Base-by-base conservation (phyloP, 2,329 filamentous ascomycete species). In the Ophiostoma novo-ulmi region DNA sequence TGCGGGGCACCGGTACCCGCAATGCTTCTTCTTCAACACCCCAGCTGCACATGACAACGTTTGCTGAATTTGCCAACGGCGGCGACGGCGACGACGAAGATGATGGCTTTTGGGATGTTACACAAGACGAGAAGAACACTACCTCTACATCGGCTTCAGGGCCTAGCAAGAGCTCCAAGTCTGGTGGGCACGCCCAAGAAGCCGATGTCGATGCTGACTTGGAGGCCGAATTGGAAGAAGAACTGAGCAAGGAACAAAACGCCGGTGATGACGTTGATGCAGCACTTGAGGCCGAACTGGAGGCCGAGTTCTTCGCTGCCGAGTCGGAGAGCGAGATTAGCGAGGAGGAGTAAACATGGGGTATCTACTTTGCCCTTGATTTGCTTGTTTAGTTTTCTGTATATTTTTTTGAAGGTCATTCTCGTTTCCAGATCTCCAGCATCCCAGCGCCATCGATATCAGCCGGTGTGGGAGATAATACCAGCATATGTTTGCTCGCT, bases 271-370 rank as follows among this genome's bases (percentile, higher is more conserved):
- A 67, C 17, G 14, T 71, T 5, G 73, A 74, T 17, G 69, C 68
- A 26, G 72, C 72, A 67, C 73, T 74, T n/a, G 65, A 72, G 26
- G 69, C 71, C 66, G 73, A 73, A 68, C 64, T 72, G 31, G 67
- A 58, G 20, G 72, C 72, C 58, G 85, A 85, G 74, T 80, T 89
- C 76, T 80, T 89, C 76, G 85, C 86, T 74, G 85, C 85, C 8
- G 84, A 83, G 55, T 55, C 82, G 69, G 87, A 89, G 77, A 89
- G 87, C 74, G 87, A 88, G 74, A 87, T 89, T 70, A 89, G 88
- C 74, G 88, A 89, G 76, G 88, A 89, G 77, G 88, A 89, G 76
- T 89, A 35, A 65, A 22, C 35, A 7, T 35, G 17, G 1, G 1
- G 55, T 31, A 13, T 61, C 26, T 61, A 5, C 31, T 64, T 38